Base-by-base conservation (phyloP, 306 rosid species). In the Trifolium pratense region DNA sequence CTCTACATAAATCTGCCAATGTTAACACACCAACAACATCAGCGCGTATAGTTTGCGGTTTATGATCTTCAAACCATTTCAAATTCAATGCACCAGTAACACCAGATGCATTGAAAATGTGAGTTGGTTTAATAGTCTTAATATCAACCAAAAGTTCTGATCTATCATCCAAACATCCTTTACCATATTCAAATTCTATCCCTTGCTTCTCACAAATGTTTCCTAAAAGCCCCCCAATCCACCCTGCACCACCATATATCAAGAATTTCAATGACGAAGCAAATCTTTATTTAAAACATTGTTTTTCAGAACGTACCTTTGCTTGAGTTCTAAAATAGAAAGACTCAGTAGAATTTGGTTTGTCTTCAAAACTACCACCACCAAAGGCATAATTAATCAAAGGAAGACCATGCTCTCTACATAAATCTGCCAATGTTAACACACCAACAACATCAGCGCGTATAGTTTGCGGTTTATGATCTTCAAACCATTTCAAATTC, bases 401-500 rank as follows among this genome's bases (percentile, higher is more conserved):
- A 15, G 45, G 65, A 17, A 79, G 75, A 10, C 75, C 70, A 48
- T 23, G 58, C 10, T 73, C 79, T 79, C 14, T 73, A 26, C 83
- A 73, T 0, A 79, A 58, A 73, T 73, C 58, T 7, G 86, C 85
- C 42, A 80, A 83, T 26, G 83, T 78, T 16, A 84, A 63, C 42
- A 78, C 72, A 48, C 85, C 62, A 29, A 60, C 62, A 66, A 84
- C 81, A 43, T 51, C 39, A n/a, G 83, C 40, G 5, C 62, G 72
- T 23, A 84, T 81, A 0, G 79, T 71, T 71, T 84, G 85, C 4
- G 81, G 65, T 60, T 81, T 84, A 66, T 84, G 84, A 59, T 73
- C 43, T 73, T 88, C 92, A 52, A 84, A 80, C 90, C 90, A 88
- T 60, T 84, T 85, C 48, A 88, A 82, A 79, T 86, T 88, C 34